phyloP scores from a whole-genome alignment of 2,329 filamentous ascomycete genomes.

The Ascochyta clinopodiicola region DNA sequence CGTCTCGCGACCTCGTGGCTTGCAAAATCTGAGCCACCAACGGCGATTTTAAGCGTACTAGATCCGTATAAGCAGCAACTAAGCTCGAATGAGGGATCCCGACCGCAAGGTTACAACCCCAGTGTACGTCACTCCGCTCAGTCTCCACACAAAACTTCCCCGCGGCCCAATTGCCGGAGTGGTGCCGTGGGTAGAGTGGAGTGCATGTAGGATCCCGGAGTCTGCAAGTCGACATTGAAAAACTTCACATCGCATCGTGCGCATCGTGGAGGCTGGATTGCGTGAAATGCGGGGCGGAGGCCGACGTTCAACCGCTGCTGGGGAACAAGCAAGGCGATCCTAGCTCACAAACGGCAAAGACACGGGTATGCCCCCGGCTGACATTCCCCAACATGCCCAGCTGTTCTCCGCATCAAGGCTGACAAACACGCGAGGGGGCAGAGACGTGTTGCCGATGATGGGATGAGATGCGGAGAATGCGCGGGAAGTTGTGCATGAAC shows the following conservation, averaged over 20 bases:
- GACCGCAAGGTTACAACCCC: slow-evolving; percentile 3
- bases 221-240: not conserved
- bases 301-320: slow-evolving; percentile 4
- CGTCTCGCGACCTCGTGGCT: slow-evolving; percentile 18
- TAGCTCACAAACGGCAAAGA: not conserved
- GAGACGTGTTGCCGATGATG: not conserved
- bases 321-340: slow-evolving; percentile 7
- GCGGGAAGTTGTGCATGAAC: not conserved
- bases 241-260: not conserved
- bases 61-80: not conserved
- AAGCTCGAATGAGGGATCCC: slow-evolving; percentile 1
- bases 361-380: not conserved
- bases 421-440: not conserved
- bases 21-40: slow-evolving; percentile 10
- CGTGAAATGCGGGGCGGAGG: not conserved
- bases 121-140: slow-evolving; percentile 7
- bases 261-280: slow-evolving; percentile 1
- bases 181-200: slow-evolving; percentile 3
- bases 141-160: slow-evolving; percentile 16
- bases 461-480: not conserved
- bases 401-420: slow-evolving; percentile 5
- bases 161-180: slow-evolving; percentile 11
- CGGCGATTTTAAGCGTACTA: not conserved
- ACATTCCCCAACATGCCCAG: not conserved
- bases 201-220: slow-evolving; percentile 10